Base-by-base conservation (phyloP, 2,329 filamentous ascomycete species). In the Hypoxylon sp. region DNA sequence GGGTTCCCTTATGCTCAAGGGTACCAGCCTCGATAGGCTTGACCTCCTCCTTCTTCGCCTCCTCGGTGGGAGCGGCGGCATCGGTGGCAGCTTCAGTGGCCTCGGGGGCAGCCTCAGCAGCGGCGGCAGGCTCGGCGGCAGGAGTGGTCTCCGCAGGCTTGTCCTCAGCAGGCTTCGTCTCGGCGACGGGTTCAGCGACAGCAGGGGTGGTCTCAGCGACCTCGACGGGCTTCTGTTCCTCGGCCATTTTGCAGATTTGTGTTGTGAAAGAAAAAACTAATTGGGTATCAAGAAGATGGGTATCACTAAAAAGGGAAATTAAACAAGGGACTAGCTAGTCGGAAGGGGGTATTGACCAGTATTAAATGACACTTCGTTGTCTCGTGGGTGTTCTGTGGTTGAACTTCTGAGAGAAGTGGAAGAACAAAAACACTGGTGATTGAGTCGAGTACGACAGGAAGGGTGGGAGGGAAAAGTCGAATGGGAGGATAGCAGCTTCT, bases 1-100 rank as follows among this genome's bases (percentile, higher is more conserved):
- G 92, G 65, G 92, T 90, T 62, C 88, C 91, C 89, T 97, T 97
- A 90, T 97, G 93, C 79, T 92, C 91, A 56, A 98, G 87, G 73
- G 88, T 84, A 68, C 94, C 95, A 81, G 96, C 93, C 78, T 91
- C 90, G 67, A 95, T 85, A 67, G 92, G 91, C 81, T 89, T 89
- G 55, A 82, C 80, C 76, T 87, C 86, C 68, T 84, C 80, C 73
- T 82, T 81, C 73, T 77, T 78, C 32, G 79, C 77, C 76, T 82
- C 78, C 70, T 80, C 79, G 32, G 74, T 72, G 30, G 76, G 71
- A 33, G 80, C 78, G 56, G 80, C 54, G 80, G 70, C 66, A 48
- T 72, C 78, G 24, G 77, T 83, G 53, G 78, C 69, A 40, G 78
- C 72, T 73, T 82, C 80, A 14, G 78, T 73, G 45, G 74, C 67